A percentile compares a stretch with the other conserved stretches of the same genome.
phyloP scores from a whole-genome alignment of 177 flowering plant genomes.

The Vitis hybrid region DNA sequence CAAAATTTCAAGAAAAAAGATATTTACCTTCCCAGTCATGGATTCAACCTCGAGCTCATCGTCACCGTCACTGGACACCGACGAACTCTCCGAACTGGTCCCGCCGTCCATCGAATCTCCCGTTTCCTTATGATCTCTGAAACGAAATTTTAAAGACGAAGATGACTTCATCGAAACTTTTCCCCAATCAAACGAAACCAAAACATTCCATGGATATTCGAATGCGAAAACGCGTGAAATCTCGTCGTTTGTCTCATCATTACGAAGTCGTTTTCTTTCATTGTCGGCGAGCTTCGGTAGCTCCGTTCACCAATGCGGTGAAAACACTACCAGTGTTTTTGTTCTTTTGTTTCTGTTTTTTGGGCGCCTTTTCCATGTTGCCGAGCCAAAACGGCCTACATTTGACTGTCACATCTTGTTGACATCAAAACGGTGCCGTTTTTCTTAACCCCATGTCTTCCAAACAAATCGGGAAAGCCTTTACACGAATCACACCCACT shows the following conservation, averaged over 20 bases:
- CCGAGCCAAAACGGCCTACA: no score
- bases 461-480: no score
- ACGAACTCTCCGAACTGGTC: constrained; percentile 23
- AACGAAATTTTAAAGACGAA: constrained; percentile 35
- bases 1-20: not conserved
- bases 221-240: not conserved
- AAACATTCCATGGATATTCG: constrained; percentile 12
- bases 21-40: constrained; percentile 63
- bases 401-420: no score
- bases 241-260: not conserved
- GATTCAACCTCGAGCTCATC: constrained; percentile 43
- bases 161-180: constrained; percentile 27
- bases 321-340: not conserved
- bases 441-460: no score
- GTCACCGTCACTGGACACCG: constrained; percentile 22
- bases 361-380: no score
- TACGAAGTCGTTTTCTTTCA: constrained; percentile 27
- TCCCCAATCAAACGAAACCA: not conserved
- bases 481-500: no score
- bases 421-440: no score
- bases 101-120: constrained; percentile 30
- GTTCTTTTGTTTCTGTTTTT: not conserved
- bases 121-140: constrained; percentile 42
- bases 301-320: constrained; percentile 16
- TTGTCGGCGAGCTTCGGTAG: constrained; percentile 27